These are phyloP conservation scores for Eutreptiella sp. DNA, from an alignment of 208 protist species.

Conservation along the genomic window DNA sequence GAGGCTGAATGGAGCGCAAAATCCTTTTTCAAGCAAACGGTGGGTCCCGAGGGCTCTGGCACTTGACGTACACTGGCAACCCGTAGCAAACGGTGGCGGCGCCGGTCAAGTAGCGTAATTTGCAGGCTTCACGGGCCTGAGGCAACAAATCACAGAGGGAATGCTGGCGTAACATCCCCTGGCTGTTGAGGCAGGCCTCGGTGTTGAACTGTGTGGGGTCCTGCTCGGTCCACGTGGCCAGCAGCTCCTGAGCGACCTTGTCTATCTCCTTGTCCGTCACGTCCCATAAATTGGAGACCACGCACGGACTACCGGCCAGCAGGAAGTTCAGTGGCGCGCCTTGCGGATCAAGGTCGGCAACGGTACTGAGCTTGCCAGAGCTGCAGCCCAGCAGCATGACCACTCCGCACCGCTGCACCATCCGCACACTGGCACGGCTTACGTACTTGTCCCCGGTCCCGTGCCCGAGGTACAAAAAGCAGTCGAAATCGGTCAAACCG, in stretches of 20 bases:
- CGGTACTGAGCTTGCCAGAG: constrained; percentile 34
- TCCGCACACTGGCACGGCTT: background rate
- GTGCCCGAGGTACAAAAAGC: constrained; percentile 33
- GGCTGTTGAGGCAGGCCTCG: no score
- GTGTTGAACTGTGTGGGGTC: background rate
- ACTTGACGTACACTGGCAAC: constrained; percentile 39
- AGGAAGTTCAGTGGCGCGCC: constrained; percentile 39
- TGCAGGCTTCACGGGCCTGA: constrained; percentile 33
- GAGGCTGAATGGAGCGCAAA: no score
- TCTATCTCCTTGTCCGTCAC: constrained; percentile 74
- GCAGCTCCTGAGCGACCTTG: constrained; percentile 37
- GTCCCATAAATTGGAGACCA: constrained; percentile 71
- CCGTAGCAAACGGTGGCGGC: constrained; percentile 58
- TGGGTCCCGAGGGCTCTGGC: no score
- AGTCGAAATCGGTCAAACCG: constrained; percentile 13
- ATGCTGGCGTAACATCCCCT: no score
- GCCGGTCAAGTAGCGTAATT: constrained; percentile 50
- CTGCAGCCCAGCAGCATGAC: constrained; percentile 55
- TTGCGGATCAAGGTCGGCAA: constrained; percentile 40
- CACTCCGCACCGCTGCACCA: constrained; percentile 19
- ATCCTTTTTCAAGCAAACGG: no score
- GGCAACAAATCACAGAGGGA: constrained; percentile 28
- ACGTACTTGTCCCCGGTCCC: constrained; percentile 29
- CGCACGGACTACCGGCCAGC: constrained; percentile 40
- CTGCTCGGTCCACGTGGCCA: constrained; percentile 39